phyloP scores from a whole-genome alignment of 2,329 filamentous ascomycete species.

The Cyanodermella asteris region DNA sequence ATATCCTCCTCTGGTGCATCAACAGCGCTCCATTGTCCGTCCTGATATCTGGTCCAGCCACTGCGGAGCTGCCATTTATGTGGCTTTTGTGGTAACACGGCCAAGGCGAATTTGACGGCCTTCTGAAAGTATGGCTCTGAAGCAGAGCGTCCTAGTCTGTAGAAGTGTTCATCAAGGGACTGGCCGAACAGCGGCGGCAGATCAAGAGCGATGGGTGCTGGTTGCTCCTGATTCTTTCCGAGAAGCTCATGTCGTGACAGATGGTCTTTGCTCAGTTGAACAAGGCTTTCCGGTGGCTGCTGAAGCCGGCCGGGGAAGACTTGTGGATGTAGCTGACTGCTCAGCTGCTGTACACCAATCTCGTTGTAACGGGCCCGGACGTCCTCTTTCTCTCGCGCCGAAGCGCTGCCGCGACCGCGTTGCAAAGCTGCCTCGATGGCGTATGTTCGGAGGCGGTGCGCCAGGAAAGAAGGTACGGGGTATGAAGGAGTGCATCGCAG shows the following conservation, averaged over 20 bases:
- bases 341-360: slow-evolving; percentile 86
- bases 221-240: slow-evolving; percentile 67
- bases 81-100: slow-evolving; percentile 34
- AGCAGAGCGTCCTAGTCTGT: slow-evolving; percentile 64
- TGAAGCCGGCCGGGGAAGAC: slow-evolving; percentile 36
- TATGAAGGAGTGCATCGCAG: no score
- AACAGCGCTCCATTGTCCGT: slow-evolving; percentile 51
- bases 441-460: no score
- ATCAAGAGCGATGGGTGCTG: slow-evolving; percentile 57
- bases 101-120: slow-evolving; percentile 51
- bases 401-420: slow-evolving; percentile 1
- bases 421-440: no score
- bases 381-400: slow-evolving; percentile 23
- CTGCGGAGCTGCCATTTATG: slow-evolving; percentile 56
- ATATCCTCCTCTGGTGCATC: slow-evolving; percentile 59
- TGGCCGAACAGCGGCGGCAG: slow-evolving; percentile 57
- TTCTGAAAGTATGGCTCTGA: slow-evolving; percentile 62
- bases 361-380: slow-evolving; percentile 81
- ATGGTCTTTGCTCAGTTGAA: slow-evolving; percentile 64
- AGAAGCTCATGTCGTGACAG: slow-evolving; percentile 65
- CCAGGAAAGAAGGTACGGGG: no score
- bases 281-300: slow-evolving; percentile 45
- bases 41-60: slow-evolving; percentile 85
- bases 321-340: slow-evolving; percentile 59
- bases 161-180: slow-evolving; percentile 83